Percentiles rank a stretch among this genome's conserved stretches.
Evolutionary conservation across 441 rosid genomes (phyloP).

Genomic region (Breynia disticha): DNA sequence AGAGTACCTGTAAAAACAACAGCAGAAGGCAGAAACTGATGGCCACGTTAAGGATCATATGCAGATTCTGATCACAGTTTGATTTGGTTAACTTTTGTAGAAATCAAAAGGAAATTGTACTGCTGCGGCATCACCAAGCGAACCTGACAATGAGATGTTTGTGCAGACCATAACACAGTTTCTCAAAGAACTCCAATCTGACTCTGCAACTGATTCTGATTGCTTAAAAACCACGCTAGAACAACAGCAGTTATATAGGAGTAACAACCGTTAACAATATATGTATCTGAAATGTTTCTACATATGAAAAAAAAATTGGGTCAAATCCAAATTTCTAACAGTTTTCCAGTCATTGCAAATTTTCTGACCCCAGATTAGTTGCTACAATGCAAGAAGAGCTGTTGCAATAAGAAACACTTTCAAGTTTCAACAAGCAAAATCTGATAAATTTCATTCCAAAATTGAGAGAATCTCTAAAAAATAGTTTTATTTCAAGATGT

Average conservation of each 20-base stretch:
- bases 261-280: background rate
- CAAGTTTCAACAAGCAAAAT: background rate
- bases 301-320: too few relatives aligned
- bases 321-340: too few relatives aligned
- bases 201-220: constrained; percentile 17
- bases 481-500: background rate
- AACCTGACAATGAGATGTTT: constrained; percentile 22
- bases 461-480: background rate
- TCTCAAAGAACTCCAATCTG: constrained; percentile 27
- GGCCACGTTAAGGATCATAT: too few relatives aligned
- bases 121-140: constrained; percentile 14
- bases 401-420: background rate
- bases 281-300: too few relatives aligned
- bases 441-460: background rate
- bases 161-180: constrained; percentile 28
- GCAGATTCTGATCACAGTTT: background rate
- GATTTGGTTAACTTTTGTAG: constrained; percentile 11
- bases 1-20: too few relatives aligned
- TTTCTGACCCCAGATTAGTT: too few relatives aligned
- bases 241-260: background rate
- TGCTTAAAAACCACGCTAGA: constrained; percentile 2
- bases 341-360: too few relatives aligned
- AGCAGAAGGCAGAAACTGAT: too few relatives aligned
- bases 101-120: constrained; percentile 14
- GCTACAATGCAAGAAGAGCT: background rate